Base-by-base conservation (phyloP, 2,329 filamentous ascomycete species). In the Fusarium veterinarium region DNA sequence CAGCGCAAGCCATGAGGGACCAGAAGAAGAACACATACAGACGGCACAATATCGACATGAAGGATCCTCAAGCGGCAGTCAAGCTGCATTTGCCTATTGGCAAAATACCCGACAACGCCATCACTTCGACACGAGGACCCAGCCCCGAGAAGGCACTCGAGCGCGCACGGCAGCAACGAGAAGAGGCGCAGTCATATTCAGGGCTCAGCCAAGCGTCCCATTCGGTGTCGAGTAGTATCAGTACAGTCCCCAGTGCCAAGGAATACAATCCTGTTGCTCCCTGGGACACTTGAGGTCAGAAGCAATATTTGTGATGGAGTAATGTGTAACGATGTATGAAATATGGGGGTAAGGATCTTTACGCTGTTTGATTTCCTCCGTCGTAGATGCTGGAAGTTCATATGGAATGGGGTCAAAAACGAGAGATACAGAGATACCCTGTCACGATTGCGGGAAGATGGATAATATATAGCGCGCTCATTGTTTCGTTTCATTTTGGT, bases 61-160 rank as follows among this genome's bases (percentile, higher is more conserved):
- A 83, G 30, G 84, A 87, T 51, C 84, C 85, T 8, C 76, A 78
- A 20, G 84, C 84, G 14, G 83, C 80, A 35, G 81, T 79, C 30
- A 88, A 87, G 73, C 78, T 88, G 67, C 84, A 87, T 57, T 73
- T 85, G 5, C 85, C 86, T 2, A 80, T 84, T 31, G 83, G 83
- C 9, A 82, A 81, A 23, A 80, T 88, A 35, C 86, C 86, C 13
- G 75, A 78, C 12, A 80, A 83, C 28, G 84, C 83, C 17, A 86
- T 86, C 55, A 86, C 83, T 48, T 86, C 85, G 23, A 83, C 82
- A 30, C 80, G 81, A 20, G 84, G 86, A 5, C 82, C 83, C n/a
- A 81, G 82, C 23, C 84, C 86, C 6, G 86, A 88, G 76, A 83
- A 86, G 59, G 77, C 83, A 19, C 75, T 81, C 17, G 79, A 77